Evolutionary conservation across 1,139 yeast species (phyloP).

Genomic region (Lizanozyma gosingica): DNA sequence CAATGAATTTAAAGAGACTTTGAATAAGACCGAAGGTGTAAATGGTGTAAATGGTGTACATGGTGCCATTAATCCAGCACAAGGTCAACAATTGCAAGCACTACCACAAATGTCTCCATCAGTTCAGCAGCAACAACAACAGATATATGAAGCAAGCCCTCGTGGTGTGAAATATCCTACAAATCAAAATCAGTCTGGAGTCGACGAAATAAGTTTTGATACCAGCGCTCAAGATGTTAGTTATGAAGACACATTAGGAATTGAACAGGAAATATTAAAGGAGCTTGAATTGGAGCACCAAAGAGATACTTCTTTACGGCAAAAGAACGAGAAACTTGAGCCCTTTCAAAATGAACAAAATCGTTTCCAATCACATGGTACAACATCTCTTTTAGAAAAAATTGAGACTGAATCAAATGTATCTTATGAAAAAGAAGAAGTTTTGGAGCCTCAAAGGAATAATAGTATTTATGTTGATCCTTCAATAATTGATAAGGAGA

Average conservation of each 20-base stretch:
- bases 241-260: constrained; percentile 33
- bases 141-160: neutral
- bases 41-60: neutral
- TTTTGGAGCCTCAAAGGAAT: constrained; percentile 1
- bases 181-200: neutral
- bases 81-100: neutral
- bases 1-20: constrained; percentile 39
- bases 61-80: constrained; percentile 3
- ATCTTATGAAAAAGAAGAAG: constrained; percentile 2
- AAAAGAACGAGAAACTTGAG: constrained; percentile 1
- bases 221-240: constrained; percentile 32
- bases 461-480: no score
- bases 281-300: constrained; percentile 7
- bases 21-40: constrained; percentile 19
- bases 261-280: constrained; percentile 20
- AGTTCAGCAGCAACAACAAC: neutral
- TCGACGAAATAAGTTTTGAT: constrained; percentile 31
- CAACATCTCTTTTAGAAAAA: neutral
- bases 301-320: neutral
- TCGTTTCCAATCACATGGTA: neutral
- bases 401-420: neutral
- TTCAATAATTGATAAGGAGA: neutral
- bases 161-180: neutral
- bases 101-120: neutral
- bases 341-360: neutral